Conservation (phyloP, 257 asterid species). For the Scutellaria galericulata region DNA sequence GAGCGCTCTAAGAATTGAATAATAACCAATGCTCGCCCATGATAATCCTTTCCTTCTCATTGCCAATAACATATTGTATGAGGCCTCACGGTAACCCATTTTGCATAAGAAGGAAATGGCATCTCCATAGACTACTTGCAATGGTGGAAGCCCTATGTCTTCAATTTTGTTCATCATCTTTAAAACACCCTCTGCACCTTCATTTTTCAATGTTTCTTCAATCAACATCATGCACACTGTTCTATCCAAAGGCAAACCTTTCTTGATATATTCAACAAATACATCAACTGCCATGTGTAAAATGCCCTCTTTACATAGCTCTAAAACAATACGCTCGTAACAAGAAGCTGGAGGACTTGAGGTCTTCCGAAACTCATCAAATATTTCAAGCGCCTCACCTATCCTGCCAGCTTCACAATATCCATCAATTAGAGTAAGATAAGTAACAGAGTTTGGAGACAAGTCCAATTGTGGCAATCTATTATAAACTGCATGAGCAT, state of each 20-base stretch:
- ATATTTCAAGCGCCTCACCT: constrained; percentile 72
- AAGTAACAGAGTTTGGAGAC: constrained; percentile 58
- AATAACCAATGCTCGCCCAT: constrained; percentile 46
- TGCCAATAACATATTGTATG: constrained; percentile 45
- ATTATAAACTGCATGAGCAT: constrained; percentile 59
- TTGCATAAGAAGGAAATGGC: constrained; percentile 56
- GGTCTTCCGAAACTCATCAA: constrained; percentile 55
- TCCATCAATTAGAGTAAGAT: constrained; percentile 69
- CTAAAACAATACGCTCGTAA: constrained; percentile 58
- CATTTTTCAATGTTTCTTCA: constrained; percentile 38
- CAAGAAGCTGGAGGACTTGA: constrained; percentile 59
- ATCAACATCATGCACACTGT: constrained; percentile 49
- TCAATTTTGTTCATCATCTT: constrained; percentile 52
- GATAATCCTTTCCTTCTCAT: constrained; percentile 50
- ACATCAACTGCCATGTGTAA: constrained; percentile 63
- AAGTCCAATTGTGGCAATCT: constrained; percentile 50
- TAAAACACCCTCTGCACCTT: constrained; percentile 58
- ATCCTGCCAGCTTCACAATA: constrained; percentile 69
- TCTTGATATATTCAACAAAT: constrained; percentile 49
- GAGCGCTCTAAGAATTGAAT: constrained; percentile 57
- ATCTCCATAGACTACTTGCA: constrained; percentile 45
- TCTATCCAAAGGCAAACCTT: constrained; percentile 54
- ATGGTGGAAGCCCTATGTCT: constrained; percentile 41
- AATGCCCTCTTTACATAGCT: constrained; percentile 66
- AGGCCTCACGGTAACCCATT: constrained; percentile 57